Conservation (phyloP, 352 stramenopile species). For the Phytopythium delawarense region DNA sequence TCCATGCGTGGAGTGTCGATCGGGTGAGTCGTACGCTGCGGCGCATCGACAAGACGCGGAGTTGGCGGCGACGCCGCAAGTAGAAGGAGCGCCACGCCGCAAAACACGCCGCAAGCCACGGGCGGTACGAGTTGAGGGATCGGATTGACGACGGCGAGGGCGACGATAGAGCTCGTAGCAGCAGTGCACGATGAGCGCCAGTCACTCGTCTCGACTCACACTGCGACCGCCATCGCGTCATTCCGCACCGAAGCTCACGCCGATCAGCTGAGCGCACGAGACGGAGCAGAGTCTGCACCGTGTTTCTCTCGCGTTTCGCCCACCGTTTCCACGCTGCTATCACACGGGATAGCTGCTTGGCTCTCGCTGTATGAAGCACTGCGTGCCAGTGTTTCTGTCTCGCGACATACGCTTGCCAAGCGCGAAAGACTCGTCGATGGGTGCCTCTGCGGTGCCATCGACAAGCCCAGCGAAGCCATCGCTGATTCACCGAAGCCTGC, state of each 20-base stretch:
- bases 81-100: constrained; percentile 1
- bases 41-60: not conserved
- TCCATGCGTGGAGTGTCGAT: not conserved
- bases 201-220: not conserved
- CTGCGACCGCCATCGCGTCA: not conserved
- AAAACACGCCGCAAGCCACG: constrained; percentile 1
- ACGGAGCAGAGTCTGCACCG: not conserved
- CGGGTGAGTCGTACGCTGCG: not conserved
- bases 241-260: not conserved
- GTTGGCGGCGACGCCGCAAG: not conserved
- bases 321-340: not conserved
- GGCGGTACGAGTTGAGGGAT: not conserved
- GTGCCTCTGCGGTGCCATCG: not conserved
- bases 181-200: not conserved
- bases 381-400: not conserved
- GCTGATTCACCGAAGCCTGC: not conserved
- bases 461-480: not conserved
- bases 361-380: not conserved
- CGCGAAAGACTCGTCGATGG: not conserved
- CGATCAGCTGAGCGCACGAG: not conserved
- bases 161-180: not conserved
- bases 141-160: constrained; percentile 1
- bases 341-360: not conserved
- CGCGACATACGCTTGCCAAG: not conserved
- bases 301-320: not conserved